Conservation (phyloP, 345 rosid species). For the Syzygium grande region DNA sequence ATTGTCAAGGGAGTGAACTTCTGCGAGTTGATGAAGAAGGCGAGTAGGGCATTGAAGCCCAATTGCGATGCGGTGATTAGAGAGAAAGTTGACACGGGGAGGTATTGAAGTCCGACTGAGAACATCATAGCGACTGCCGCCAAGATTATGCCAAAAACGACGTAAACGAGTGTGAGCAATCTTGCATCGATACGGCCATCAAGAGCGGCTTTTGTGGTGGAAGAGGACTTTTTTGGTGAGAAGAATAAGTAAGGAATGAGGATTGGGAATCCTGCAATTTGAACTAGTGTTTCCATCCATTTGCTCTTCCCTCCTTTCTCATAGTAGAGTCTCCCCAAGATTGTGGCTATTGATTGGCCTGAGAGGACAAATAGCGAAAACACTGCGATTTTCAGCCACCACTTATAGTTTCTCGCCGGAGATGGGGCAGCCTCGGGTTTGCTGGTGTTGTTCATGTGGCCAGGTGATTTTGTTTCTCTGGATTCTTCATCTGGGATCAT, state of each 20-base stretch:
- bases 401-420: background rate
- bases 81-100: constrained; percentile 45
- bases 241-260: constrained; percentile 35
- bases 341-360: constrained; percentile 26
- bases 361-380: constrained; percentile 22
- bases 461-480: background rate
- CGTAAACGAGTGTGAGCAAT: constrained; percentile 11
- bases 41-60: constrained; percentile 49
- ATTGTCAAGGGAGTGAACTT: constrained; percentile 33
- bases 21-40: constrained; percentile 33
- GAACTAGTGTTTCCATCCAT: constrained; percentile 42
- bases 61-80: constrained; percentile 33
- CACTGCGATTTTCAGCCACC: constrained; percentile 3
- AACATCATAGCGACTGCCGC: constrained; percentile 23
- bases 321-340: constrained; percentile 39
- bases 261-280: constrained; percentile 38
- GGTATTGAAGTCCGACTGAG: constrained; percentile 41
- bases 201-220: background rate
- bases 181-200: background rate
- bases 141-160: constrained; percentile 19
- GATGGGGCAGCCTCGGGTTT: background rate
- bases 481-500: background rate
- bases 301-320: constrained; percentile 39
- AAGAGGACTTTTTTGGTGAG: constrained; percentile 1
- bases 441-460: background rate